phyloP scores from a whole-genome alignment of 2,329 filamentous ascomycete species.

The Podosphaera aphanis region DNA sequence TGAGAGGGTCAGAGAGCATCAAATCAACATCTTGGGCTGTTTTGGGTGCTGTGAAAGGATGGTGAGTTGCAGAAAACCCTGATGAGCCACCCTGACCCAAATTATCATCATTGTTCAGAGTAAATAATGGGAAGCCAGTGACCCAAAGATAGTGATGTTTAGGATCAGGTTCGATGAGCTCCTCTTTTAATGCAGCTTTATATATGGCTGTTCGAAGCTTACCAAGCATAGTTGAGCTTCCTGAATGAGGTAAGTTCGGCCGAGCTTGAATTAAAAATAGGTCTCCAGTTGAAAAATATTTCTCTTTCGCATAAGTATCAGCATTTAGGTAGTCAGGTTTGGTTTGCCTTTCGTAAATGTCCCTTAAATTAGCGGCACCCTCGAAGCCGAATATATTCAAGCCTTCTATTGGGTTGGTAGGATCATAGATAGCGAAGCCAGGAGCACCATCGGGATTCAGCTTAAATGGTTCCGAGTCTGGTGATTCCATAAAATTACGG shows the following conservation, averaged over 20 bases:
- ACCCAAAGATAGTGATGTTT: constrained; percentile 58
- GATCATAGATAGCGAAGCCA: constrained; percentile 54
- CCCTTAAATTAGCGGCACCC: constrained; percentile 28
- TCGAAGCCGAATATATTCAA: constrained; percentile 59
- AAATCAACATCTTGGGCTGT: constrained; percentile 47
- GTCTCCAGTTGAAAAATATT: constrained; percentile 38
- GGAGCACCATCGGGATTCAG: constrained; percentile 57
- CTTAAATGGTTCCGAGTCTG: constrained; percentile 32
- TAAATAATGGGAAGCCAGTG: constrained; percentile 79
- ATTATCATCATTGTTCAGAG: constrained; percentile 34
- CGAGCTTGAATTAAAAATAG: constrained; percentile 65
- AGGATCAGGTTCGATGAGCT: constrained; percentile 9
- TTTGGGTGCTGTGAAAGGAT: constrained; percentile 83
- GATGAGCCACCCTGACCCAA: constrained; percentile 50
- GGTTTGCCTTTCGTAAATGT: constrained; percentile 4
- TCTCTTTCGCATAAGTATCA: constrained; percentile 16
- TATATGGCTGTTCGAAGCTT: constrained; percentile 13
- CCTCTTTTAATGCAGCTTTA: constrained; percentile 11
- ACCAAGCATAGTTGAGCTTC: constrained; percentile 39
- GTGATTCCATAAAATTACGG: constrained; percentile 43
- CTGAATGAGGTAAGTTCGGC: constrained; percentile 33
- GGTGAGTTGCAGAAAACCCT: constrained; percentile 71
- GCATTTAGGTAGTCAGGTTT: constrained; percentile 5
- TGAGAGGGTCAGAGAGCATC: constrained; percentile 46
- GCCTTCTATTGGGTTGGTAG: constrained; percentile 48